Base-by-base conservation (phyloP, 139 green algal species). In the Picochlorum sp. region DNA sequence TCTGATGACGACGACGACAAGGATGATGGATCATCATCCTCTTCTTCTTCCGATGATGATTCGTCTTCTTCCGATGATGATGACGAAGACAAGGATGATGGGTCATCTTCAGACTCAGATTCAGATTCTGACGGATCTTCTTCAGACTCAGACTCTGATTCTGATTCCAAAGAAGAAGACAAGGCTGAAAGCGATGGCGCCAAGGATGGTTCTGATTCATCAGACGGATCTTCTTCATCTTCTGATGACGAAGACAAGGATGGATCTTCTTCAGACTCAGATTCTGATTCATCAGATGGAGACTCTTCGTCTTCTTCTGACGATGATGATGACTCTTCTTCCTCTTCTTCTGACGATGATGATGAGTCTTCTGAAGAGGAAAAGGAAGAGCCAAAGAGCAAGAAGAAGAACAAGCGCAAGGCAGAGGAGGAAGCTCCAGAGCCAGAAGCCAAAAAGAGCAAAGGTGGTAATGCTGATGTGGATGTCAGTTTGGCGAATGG, bases 391-490 rank as follows among this genome's bases (percentile, higher is more conserved):
- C 30, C n/a, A 6, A 60, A 68, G 51, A 61, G 62, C 13, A 62
- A 31, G 14, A 78, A 77, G 52, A 72, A 79, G 47, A 49, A 44
- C 23, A 72, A 76, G 56, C 54, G n/a, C 18, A 49, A 74, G 60
- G 24, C 66, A 51, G 67, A 65, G 54, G 65, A 52, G 8, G 59
- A 52, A 18, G 60, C 54, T 23, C 51, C 63, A 54, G 57, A 73
- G 62, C 65, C 67, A 3, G 62, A 64, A 4, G 31, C 69, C 45
- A 82, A 86, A 71, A 83, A 86, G 67, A 63, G 68, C 26, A 82
- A 80, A 63, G 66, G 37, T 18, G 50, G 65, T 24, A 65, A 69
- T 59, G 30, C 59, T 54, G 47, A 54, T 20, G 67, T 71, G 7
- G 76, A 75, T 30, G 71, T 55, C 15, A 66, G 61, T 11, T 70